Evolutionary conservation across 306 rosid species (phyloP), one percentile per base, ranked within the genome.

Genomic region (Neltuma alba): DNA sequence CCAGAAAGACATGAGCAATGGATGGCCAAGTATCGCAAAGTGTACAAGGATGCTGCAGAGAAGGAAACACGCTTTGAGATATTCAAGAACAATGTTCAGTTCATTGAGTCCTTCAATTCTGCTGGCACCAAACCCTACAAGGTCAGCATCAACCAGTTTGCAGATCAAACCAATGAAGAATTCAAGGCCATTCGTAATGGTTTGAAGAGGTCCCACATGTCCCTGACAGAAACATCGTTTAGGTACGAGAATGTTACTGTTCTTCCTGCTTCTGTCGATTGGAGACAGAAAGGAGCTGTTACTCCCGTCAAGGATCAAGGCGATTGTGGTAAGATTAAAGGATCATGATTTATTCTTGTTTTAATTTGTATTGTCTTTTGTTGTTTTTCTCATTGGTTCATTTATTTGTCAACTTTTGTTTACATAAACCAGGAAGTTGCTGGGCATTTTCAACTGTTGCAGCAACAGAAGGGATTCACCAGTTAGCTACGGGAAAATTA

Each of bases 231-330:
- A 5, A 44, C 68, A 45, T 4, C 83, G 2, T 86, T 87, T 20
- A 83, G 64, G 42, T 81, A 85, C 50, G 84, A 87, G 75, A 79
- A 76, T 14, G 58, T 84, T 0, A 75, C 36, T 38, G 69, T 15
- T 60, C 18, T 79, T 69, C 87, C 86, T 20, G 1, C 27, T 10
- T 37, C 58, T 2, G 0, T 89, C 15, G 88, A 86, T 10, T 83
- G 92, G 89, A 78, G 87, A 52, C 0, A 7, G 2, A 48, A 75
- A 57, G 85, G 90, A 44, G 87, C 83, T 63, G 87, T 89, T 16
- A 83, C 83, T 7, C 58, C 67, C 2, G 25, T 81, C 73, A 88
- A 83, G 58, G 1, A 83, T 6, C 89, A 88, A 76, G 73, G 82
- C 2, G 30, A 23, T 38, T 88, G 92, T 76, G 89, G 89, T 88